Evolutionary conservation across 164 flowering plant genomes (phyloP), one percentile per base, ranked within the genome.

Genomic region (Akebia trifoliata): DNA sequence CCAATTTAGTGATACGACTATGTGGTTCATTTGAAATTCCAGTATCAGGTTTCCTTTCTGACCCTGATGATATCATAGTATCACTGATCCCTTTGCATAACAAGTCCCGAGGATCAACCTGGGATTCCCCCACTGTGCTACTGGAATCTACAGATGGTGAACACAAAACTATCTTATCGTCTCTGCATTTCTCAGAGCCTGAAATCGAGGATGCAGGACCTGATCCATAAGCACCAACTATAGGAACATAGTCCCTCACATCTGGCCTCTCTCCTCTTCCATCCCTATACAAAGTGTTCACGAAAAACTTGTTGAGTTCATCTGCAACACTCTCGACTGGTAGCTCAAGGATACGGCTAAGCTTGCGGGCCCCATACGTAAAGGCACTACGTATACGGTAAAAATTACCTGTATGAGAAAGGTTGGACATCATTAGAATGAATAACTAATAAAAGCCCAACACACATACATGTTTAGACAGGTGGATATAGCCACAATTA

Each of bases 311-410:
- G 6, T 61, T 62, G 28, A 87, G 70, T 67, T 78, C 91, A 56
- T 66, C 69, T 2, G 53, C 60, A 43, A 83, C 59, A 22, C 54
- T 61, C 34, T 70, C 77, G 39, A 31, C 62, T 8, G 94, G 78
- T 56, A 50, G 58, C 20, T 40, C 48, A 42, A 90, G 83, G 54
- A 85, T 69, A 17, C 53, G 68, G 3, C 86, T 84, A 59, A 90
- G 94, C 73, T 75, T 85, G 45, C 77, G 78, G 29, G 86, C 87
- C 24, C 95, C 92, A 74, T 74, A 80, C 31, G 69, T 70, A 43
- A 90, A 74, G 57, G 97, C 97, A 76, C 95, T 78, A 3, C 78
- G 71, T 61, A 90, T 86, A 15, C 95, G 82, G 61, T 62, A 76
- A 56, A 76, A 84, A 61, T 81, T 86, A 12, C 87, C 96, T 89